These are phyloP conservation scores for Suillus ampliporus DNA, from an alignment of 768 basidiomycete species.

Conservation along the genomic window DNA sequence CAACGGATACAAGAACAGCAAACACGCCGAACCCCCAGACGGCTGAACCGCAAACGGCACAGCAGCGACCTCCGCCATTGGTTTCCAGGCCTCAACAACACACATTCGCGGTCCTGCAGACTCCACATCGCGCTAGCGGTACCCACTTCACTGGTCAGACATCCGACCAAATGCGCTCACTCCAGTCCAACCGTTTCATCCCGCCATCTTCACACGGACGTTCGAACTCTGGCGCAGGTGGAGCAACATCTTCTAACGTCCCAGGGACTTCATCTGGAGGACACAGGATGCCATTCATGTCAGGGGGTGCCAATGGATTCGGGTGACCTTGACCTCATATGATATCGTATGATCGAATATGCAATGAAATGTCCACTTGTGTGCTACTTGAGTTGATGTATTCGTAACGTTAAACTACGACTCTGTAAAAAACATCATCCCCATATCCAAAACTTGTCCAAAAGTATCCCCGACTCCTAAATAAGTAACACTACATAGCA, in stretches of 20 bases:
- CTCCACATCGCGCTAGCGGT: constrained; percentile 27
- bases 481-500: no score
- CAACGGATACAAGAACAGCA: constrained; percentile 13
- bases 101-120: constrained; percentile 32
- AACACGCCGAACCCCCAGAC: constrained; percentile 17
- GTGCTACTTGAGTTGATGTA: not conserved
- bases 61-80: constrained; percentile 28
- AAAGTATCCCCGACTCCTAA: no score
- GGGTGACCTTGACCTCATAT: constrained; percentile 26
- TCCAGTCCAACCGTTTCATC: constrained; percentile 38
- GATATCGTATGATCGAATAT: constrained; percentile 12
- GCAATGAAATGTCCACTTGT: not conserved
- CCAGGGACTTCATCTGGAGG: constrained; percentile 33
- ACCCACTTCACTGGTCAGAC: constrained; percentile 5
- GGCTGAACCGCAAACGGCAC: constrained; percentile 14
- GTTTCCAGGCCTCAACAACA: constrained; percentile 52
- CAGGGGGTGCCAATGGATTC: constrained; percentile 38
- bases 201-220: constrained; percentile 33
- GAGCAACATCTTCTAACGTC: not conserved
- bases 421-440: no score
- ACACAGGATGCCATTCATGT: constrained; percentile 63
- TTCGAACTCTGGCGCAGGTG: constrained; percentile 23
- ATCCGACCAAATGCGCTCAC: constrained; percentile 7
- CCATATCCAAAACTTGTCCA: no score
- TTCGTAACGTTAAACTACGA: no score